Evolutionary conservation across 163 green algal species (phyloP).

Genomic region (Picocystis sp.): DNA sequence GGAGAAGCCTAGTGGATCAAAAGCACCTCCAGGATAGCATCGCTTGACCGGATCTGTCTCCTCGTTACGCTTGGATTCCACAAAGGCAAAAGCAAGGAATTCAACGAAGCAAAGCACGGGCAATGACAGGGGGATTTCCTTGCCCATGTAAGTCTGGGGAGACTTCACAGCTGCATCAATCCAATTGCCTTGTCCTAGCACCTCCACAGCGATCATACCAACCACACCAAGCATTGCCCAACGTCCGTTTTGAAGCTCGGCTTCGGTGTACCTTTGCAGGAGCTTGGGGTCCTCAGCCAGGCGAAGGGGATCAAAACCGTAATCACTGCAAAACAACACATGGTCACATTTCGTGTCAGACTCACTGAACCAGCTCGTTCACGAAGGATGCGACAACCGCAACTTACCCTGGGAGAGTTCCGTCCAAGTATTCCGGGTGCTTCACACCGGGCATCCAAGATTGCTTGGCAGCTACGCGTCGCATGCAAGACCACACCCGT

Average conservation of each 20-base stretch:
- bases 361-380: neutral
- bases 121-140: slow-evolving; percentile 57
- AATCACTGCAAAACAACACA: slow-evolving; percentile 30
- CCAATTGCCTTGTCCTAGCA: slow-evolving; percentile 72
- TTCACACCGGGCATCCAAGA: too few species aligned
- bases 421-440: too few species aligned
- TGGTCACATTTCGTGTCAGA: neutral
- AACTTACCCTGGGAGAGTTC: too few species aligned
- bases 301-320: slow-evolving; percentile 54
- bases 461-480: too few species aligned
- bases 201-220: slow-evolving; percentile 54
- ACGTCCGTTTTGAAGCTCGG: slow-evolving; percentile 53
- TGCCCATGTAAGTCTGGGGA: slow-evolving; percentile 57
- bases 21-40: slow-evolving; percentile 1
- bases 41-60: slow-evolving; percentile 47
- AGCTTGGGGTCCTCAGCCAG: slow-evolving; percentile 35
- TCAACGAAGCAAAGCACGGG: slow-evolving; percentile 32
- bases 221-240: slow-evolving; percentile 74
- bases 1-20: slow-evolving; percentile 18
- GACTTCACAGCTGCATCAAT: neutral
- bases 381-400: too few species aligned
- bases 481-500: too few species aligned
- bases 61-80: slow-evolving; percentile 47
- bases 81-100: slow-evolving; percentile 54
- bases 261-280: slow-evolving; percentile 58